phyloP scores from a whole-genome alignment of 139 green algal species.

The Chlorokybus atmophyticus region DNA sequence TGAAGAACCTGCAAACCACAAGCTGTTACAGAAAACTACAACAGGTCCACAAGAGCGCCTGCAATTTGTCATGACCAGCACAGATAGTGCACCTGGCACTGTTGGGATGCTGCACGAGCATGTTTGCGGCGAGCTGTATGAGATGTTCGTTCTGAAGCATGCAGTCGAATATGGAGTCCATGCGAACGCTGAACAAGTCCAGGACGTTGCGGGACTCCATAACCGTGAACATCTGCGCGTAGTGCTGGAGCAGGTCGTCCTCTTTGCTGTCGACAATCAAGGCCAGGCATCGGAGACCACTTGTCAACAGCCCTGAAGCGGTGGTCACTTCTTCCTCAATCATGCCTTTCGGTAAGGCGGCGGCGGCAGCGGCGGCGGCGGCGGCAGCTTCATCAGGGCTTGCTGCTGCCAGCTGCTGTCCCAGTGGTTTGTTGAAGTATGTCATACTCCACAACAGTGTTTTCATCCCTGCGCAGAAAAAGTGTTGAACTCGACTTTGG shows the following conservation, averaged over 20 bases:
- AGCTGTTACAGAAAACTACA: too few species aligned
- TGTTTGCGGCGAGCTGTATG: constrained; percentile 30
- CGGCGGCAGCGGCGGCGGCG: background rate
- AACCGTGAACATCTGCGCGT: constrained; percentile 63
- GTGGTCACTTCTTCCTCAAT: constrained; percentile 10
- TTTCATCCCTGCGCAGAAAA: constrained; percentile 37
- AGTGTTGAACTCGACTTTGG: background rate
- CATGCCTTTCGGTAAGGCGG: background rate
- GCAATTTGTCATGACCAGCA: too few species aligned
- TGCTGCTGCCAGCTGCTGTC: background rate
- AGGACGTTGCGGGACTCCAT: constrained; percentile 70
- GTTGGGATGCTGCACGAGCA: constrained; percentile 19
- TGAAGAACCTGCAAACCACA: constrained; percentile 24
- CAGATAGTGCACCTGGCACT: background rate
- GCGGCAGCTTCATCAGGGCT: background rate
- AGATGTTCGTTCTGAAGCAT: constrained; percentile 37
- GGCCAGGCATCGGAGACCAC: constrained; percentile 31
- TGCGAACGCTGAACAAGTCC: constrained; percentile 59
- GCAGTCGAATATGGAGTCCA: constrained; percentile 40
- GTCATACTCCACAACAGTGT: constrained; percentile 49
- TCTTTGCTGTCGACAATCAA: constrained; percentile 34
- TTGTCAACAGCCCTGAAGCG: constrained; percentile 24
- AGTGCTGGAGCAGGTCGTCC: constrained; percentile 53
- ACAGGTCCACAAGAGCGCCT: too few species aligned
- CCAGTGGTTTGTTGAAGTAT: constrained; percentile 27